These are phyloP conservation scores for Endothia cerciana DNA, from an alignment of 2,329 filamentous ascomycete species.

Conservation along the genomic window DNA sequence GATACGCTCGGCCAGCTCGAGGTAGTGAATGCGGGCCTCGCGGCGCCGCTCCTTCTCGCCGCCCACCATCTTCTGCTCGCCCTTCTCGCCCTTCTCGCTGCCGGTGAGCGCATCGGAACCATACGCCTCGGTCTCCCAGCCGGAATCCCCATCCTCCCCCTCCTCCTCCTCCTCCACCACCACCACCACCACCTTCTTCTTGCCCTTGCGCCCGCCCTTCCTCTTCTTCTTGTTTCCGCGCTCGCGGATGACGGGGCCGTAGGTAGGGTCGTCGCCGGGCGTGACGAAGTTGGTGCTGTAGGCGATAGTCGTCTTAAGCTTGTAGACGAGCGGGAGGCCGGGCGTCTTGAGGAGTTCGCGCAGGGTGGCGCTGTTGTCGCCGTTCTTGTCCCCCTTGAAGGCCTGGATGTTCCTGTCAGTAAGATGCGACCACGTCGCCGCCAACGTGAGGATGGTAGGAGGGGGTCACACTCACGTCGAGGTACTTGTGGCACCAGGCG, in stretches of 20 bases:
- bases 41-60: neutral
- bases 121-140: neutral
- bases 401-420: neutral
- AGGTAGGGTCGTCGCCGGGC: neutral
- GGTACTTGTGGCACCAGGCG: slow-evolving; percentile 4
- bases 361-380: slow-evolving; percentile 5
- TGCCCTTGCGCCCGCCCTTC: neutral
- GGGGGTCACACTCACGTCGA: neutral
- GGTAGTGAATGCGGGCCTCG: slow-evolving; percentile 2
- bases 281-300: slow-evolving; percentile 6
- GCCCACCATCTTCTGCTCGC: neutral
- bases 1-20: neutral
- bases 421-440: neutral
- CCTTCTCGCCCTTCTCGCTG: neutral
- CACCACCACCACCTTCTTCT: neutral
- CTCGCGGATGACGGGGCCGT: neutral
- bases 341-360: slow-evolving; percentile 8
- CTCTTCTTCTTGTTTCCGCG: too few species aligned
- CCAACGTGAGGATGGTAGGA: neutral
- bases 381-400: neutral
- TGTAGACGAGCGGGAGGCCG: slow-evolving; percentile 14
- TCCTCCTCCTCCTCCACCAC: too few species aligned
- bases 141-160: neutral
- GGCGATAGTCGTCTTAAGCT: slow-evolving; percentile 10
- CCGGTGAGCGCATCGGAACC: neutral